Base-by-base conservation (phyloP, 75 land plant species). In the Picea sitchensis region DNA sequence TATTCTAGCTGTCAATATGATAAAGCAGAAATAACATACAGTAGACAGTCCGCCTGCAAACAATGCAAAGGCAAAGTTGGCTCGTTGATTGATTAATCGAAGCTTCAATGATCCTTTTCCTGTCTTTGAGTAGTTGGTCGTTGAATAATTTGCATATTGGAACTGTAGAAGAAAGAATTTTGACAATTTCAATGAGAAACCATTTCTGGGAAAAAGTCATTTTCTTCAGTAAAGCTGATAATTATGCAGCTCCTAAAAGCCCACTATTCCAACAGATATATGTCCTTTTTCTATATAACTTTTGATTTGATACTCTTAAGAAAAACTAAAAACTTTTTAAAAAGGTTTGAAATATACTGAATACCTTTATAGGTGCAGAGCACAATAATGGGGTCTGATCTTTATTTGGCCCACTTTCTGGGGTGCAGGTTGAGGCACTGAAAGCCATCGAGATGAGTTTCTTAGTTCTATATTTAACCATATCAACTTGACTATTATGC, bases 21-120 rank as follows among this genome's bases (percentile, higher is more conserved):
- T 51, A 11, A 51, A 51, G 56, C 56, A 51, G 56, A 32, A 95
- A 59, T 17, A 13, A 65, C 86, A 82, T 87, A 97, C 99, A 76
- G 90, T 82, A 15, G 81, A 79, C n/a, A 95, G 61, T 14, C 92
- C 93, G 59, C 98, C 95, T 23, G 88, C 80, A 81, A 95, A 94
- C 68, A 95, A 75, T 3, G 89, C 98, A 79, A 95, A 89, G 12
- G 98, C 90, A 62, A 88, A 95, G 65, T 93, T 93, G 75, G 88
- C 82, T 1, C 98, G 86, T 83, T 91, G 95, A 84, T 95, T 95
- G 76, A 95, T 91, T 65, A 95, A 60, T 60, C 69, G 89, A 68
- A 95, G 84, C 34, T 76, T 89, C 80, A 95, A 79, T 57, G 79
- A 65, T 15, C 86, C 88, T 63, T 85, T 86, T 4, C 98, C 95